Base-by-base conservation (phyloP, 139 green algal species). In the Zygnema circumcarinatum region DNA sequence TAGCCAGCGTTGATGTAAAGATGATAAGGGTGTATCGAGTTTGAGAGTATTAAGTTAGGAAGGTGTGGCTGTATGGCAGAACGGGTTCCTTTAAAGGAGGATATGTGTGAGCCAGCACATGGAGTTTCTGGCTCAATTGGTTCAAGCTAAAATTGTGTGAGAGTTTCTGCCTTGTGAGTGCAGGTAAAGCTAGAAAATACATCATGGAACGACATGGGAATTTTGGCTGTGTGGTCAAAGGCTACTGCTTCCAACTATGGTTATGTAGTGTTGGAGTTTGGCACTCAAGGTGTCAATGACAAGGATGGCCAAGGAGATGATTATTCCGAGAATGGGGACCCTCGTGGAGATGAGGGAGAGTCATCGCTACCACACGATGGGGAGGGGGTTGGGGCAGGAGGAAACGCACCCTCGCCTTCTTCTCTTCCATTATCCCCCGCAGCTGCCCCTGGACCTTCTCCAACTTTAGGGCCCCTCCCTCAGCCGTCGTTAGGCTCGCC, bases 171-270 rank as follows among this genome's bases (percentile, higher is more conserved):
- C 16, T 62, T 62, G 7, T 62, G 47, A n/a, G 7, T 62, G 21
- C 83, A 88, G 83, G 83, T 88, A 22, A 78, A 36, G 0, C 76
- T 88, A 22, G 83, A 42, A n/a, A 88, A 88, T 76, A 62, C 68
- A 25, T 73, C 85, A 29, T 89, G 85, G 85, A 25, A 82, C 39
- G 35, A 69, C 33, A 56, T 86, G 2, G 39, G 36, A 20, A 36
- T 89, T 42, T 74, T 89, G 36, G 38, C 38, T 33, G 85, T 90
- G 78, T 89, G 85, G 85, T 90, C 85, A 3, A 21, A 52, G 62
- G 56, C 35, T 20, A 89, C 79, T 31, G 84, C 84, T 7, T 81
- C 79, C n/a, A 67, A 89, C 36, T 89, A 89, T 56, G 84, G 84
- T 29, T 67, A 89, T 69, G 33, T 89, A 53, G 53, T 31, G 11